phyloP scores from a whole-genome alignment of 2,329 filamentous ascomycete species.

The Neophaeococcomyces mojaviensis region DNA sequence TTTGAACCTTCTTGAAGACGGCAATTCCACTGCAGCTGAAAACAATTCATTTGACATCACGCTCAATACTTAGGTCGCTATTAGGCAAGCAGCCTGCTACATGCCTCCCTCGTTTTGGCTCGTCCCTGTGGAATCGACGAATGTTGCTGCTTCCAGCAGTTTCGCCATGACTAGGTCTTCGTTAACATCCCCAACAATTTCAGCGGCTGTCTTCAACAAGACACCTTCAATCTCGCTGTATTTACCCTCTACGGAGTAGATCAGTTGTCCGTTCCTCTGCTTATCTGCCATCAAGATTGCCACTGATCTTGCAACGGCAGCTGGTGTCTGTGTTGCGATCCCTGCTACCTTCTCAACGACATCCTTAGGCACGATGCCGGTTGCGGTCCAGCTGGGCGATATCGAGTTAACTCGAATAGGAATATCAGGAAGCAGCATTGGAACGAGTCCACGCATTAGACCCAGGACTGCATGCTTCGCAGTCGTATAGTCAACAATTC shows the following conservation, averaged over 20 bases:
- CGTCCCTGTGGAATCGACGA: no score
- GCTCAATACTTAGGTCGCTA: no score
- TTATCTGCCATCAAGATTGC: constrained; percentile 45
- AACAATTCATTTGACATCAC: no score
- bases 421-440: constrained; percentile 28
- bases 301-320: constrained; percentile 43
- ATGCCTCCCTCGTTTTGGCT: no score
- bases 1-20: no score
- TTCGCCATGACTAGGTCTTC: constrained; percentile 7
- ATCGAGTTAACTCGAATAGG: constrained; percentile 51
- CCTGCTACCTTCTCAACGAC: constrained; percentile 33
- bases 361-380: constrained; percentile 34
- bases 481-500: constrained; percentile 42
- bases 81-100: no score
- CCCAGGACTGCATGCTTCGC: constrained; percentile 50
- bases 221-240: constrained; percentile 47
- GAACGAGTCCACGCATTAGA: constrained; percentile 42
- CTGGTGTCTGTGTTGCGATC: constrained; percentile 38
- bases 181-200: constrained; percentile 6
- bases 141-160: background rate
- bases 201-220: background rate
- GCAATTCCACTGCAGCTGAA: no score
- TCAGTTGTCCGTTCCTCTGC: constrained; percentile 43
- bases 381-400: constrained; percentile 49
- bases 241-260: constrained; percentile 44